Percentiles rank a stretch among this genome's conserved stretches.
These are phyloP conservation scores for Tillandsia fasciculata DNA, from an alignment of 176 grass and related monocot species.

Conservation along the genomic window DNA sequence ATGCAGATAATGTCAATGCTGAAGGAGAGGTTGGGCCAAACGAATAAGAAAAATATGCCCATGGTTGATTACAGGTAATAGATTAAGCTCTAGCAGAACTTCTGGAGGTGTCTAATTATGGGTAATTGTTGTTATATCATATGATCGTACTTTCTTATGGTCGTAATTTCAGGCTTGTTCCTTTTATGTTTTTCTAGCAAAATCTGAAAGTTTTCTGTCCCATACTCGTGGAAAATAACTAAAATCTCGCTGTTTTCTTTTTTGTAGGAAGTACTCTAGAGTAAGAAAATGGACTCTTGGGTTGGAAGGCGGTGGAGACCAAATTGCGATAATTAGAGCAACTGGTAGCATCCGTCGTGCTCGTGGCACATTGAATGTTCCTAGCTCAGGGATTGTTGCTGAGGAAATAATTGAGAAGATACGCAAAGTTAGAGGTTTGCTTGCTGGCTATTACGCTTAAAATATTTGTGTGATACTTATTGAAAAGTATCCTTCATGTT, in stretches of 20 bases:
- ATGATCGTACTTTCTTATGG: neutral
- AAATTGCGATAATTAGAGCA: constrained; percentile 88
- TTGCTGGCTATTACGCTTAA: neutral
- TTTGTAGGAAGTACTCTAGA: constrained; percentile 68
- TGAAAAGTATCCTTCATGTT: neutral
- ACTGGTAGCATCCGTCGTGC: constrained; percentile 74
- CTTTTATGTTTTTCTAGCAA: neutral
- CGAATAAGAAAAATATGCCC: constrained; percentile 67
- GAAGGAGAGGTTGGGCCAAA: constrained; percentile 82
- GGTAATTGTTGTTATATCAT: neutral
- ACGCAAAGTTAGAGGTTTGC: constrained; percentile 63
- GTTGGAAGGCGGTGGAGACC: constrained; percentile 56
- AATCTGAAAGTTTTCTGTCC: neutral
- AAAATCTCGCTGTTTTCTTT: constrained; percentile 15
- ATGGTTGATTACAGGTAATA: constrained; percentile 74
- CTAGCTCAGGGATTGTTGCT: constrained; percentile 67
- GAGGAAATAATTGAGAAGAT: constrained; percentile 95
- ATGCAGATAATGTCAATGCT: constrained; percentile 75
- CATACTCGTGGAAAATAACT: neutral
- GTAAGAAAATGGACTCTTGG: constrained; percentile 92
- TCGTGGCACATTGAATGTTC: constrained; percentile 48
- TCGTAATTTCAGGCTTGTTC: neutral
- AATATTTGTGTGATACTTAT: neutral
- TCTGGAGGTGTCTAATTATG: no score
- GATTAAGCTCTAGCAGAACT: constrained; percentile 4